phyloP scores from a whole-genome alignment of 768 basidiomycete genomes.

The Lenzites betulinus region DNA sequence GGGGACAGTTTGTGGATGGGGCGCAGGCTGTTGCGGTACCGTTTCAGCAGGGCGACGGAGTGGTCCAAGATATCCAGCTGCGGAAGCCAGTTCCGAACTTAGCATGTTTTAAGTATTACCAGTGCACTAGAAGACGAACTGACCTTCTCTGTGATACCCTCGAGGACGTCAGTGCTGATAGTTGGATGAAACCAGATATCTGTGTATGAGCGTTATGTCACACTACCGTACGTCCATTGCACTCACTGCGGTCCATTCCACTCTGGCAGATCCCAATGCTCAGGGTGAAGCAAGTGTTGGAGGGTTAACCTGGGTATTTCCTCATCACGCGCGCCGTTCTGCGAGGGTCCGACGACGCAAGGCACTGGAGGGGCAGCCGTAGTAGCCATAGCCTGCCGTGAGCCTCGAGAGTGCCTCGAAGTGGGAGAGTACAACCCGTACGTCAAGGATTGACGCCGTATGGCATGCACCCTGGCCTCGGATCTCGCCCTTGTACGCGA shows the following conservation, averaged over 20 bases:
- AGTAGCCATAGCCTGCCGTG: slow-evolving; percentile 1
- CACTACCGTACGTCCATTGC: background rate
- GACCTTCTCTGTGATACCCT: slow-evolving; percentile 19
- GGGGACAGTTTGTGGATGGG: slow-evolving; percentile 28
- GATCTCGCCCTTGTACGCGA: slow-evolving; percentile 10
- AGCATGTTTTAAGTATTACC: background rate
- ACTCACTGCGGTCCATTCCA: slow-evolving; percentile 26
- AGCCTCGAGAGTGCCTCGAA: background rate
- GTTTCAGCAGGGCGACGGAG: slow-evolving; percentile 28
- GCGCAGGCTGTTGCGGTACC: slow-evolving; percentile 31
- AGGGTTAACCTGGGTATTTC: slow-evolving; percentile 19
- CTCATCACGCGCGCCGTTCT: background rate
- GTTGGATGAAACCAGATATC: background rate
- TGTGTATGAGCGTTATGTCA: background rate
- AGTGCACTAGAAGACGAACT: background rate
- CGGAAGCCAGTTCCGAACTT: background rate
- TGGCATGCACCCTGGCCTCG: background rate
- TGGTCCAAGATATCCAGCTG: slow-evolving; percentile 28
- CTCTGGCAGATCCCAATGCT: slow-evolving; percentile 29
- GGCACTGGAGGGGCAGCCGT: background rate
- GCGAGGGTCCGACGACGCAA: background rate
- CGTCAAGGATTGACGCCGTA: slow-evolving; percentile 5
- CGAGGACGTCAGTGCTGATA: slow-evolving; percentile 7
- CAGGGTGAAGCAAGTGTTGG: slow-evolving; percentile 23
- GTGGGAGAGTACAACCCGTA: slow-evolving; percentile 5